These are phyloP conservation scores for Phytophthora boehmeriae DNA, from an alignment of 352 stramenopile species.

Conservation along the genomic window DNA sequence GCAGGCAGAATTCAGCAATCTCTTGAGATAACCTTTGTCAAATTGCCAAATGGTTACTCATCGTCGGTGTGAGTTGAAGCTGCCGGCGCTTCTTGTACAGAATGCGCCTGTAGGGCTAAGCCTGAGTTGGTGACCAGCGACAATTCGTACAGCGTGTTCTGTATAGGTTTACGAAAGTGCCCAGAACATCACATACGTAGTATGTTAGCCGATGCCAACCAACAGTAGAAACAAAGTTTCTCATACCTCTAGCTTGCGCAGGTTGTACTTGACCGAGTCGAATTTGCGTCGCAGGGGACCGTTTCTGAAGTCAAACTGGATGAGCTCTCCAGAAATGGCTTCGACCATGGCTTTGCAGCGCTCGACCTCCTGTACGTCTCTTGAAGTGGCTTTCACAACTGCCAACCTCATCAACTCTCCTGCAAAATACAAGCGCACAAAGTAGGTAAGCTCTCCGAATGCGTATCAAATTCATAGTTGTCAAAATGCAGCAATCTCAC, in stretches of 20 bases:
- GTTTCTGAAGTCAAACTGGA: slow-evolving; percentile 96
- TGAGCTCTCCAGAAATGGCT: slow-evolving; percentile 87
- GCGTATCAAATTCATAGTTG: neutral
- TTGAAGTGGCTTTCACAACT: slow-evolving; percentile 86
- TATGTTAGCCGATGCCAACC: neutral
- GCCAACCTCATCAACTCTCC: slow-evolving; percentile 91
- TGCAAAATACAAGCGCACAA: slow-evolving; percentile 18
- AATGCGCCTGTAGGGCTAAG: slow-evolving; percentile 53
- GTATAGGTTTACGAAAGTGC: neutral
- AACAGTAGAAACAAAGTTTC: neutral
- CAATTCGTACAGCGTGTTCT: slow-evolving; percentile 95
- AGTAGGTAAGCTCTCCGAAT: neutral
- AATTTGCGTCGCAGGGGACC: slow-evolving; percentile 92
- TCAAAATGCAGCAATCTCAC: no score
- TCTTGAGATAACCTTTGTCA: slow-evolving; percentile 4
- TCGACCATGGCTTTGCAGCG: slow-evolving; percentile 85
- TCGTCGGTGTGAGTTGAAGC: slow-evolving; percentile 20
- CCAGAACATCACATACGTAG: neutral
- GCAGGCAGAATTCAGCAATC: no score
- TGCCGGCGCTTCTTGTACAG: slow-evolving; percentile 37
- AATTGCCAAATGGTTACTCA: slow-evolving; percentile 22
- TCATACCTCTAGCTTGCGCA: slow-evolving; percentile 91
- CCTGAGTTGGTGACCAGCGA: slow-evolving; percentile 80
- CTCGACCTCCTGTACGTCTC: slow-evolving; percentile 85
- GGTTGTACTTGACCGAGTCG: slow-evolving; percentile 95